Conservation (phyloP, 805 yeast genomes). For the Peterozyma xylosa region DNA sequence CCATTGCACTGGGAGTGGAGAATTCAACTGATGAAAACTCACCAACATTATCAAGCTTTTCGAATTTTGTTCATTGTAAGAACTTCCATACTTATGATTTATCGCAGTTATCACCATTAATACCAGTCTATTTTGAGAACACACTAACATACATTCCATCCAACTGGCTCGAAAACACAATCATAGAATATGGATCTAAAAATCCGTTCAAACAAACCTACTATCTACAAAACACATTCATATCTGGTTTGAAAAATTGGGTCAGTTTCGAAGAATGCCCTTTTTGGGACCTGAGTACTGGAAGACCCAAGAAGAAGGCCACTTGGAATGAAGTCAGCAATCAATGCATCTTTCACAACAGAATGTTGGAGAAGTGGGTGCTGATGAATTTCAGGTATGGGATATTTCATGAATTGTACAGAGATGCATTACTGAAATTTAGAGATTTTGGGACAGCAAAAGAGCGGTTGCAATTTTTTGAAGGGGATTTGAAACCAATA, state of each 20-base stretch:
- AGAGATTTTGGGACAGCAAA: background rate
- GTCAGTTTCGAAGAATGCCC: constrained; percentile 4
- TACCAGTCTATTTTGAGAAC: constrained; percentile 32
- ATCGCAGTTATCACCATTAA: constrained; percentile 37
- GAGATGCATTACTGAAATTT: background rate
- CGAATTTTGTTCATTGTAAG: constrained; percentile 7
- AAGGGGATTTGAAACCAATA: background rate
- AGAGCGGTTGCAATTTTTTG: background rate
- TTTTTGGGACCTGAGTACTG: background rate
- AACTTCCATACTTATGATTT: constrained; percentile 12
- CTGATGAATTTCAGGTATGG: background rate
- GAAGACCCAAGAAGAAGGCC: background rate
- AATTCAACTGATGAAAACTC: background rate
- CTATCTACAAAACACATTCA: constrained; percentile 2
- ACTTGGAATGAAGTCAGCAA: too few species aligned
- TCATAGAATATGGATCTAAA: constrained; percentile 6
- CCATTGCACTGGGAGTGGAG: background rate
- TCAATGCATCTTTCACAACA: too few species aligned
- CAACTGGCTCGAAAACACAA: constrained; percentile 4
- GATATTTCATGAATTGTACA: constrained; percentile 3
- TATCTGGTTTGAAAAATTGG: constrained; percentile 1
- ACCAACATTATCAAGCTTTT: constrained; percentile 2
- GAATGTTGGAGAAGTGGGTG: constrained; percentile 1
- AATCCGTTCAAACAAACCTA: background rate
- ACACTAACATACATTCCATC: constrained; percentile 4